phyloP scores from a whole-genome alignment of 345 rosid genomes.

The Arabidopsis arenosa region DNA sequence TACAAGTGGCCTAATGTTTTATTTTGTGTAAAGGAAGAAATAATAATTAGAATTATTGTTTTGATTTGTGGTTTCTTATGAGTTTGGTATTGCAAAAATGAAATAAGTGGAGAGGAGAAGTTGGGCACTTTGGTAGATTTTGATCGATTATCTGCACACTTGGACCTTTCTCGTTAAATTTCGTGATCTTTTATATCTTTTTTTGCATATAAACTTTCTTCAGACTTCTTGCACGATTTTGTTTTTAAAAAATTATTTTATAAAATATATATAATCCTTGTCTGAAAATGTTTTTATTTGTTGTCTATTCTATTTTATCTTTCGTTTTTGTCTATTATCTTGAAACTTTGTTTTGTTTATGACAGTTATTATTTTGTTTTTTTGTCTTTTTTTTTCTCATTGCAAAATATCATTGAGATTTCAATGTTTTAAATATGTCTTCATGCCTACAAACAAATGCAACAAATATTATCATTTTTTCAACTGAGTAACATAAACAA shows the following conservation, averaged over 20 bases:
- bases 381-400: not conserved
- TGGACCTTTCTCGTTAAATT: slow-evolving; percentile 34
- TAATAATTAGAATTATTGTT: not conserved
- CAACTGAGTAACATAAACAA: not conserved
- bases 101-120: slow-evolving; percentile 38
- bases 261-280: not conserved
- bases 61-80: slow-evolving; percentile 35
- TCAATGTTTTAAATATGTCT: not conserved
- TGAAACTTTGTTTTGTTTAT: not conserved
- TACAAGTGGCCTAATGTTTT: slow-evolving; percentile 19
- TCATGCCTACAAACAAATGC: not conserved
- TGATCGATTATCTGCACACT: slow-evolving; percentile 38
- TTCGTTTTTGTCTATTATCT: not conserved
- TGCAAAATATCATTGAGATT: not conserved
- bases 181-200: slow-evolving; percentile 19
- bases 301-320: not conserved
- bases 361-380: not conserved
- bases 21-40: slow-evolving; percentile 6
- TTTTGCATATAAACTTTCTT: slow-evolving; percentile 4
- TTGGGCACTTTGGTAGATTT: slow-evolving; percentile 39
- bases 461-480: not conserved
- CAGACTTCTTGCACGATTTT: not conserved
- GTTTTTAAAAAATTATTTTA: not conserved
- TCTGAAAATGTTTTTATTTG: not conserved
- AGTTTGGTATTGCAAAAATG: slow-evolving; percentile 36